Base-by-base conservation (phyloP, 768 basidiomycete species). In the Suillus luteus region DNA sequence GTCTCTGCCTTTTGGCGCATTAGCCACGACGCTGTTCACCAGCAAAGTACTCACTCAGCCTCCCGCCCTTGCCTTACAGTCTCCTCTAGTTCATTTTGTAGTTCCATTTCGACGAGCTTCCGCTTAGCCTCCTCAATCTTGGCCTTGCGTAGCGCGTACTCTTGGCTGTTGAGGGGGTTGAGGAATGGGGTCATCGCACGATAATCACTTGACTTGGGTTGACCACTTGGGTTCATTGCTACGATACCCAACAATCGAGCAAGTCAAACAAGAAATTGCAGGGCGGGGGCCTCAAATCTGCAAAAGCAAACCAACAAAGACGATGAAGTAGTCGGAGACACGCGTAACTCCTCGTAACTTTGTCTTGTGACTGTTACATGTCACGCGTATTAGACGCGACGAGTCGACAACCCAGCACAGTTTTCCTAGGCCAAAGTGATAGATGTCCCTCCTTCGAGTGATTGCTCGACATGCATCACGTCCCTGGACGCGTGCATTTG, bases 1-100 rank as follows among this genome's bases (percentile, higher is more conserved):
- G 59, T 65, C 66, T 65, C 27, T 68, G 61, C 59, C 74, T 75
- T 38, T 54, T 22, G 19, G 38, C 37, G 24, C 15, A 15, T 38
- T n/a, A 40, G 57, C 60, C 61, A 59, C 60, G 55, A 64, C 31
- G 62, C 48, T 38, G 27, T 11, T 9, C n/a, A 24, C 55, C 19
- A 9, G 11, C 11, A 31, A 31, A 33, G 8, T 11, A 71, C 79
- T 65, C 62, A 80, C 84, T 78, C 75, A 44, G 85, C 85, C 60
- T 80, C 72, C 22, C 79, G 75, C 2, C 85, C 86, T 22, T 80
- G 80, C 44, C 74, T 71, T 8, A 81, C 72, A 67, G 74, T 74
- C 65, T 71, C 68, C 64, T 75, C 62, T 31, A 82, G 70, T 55
- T 82, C 74, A 12, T 12, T 58, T 40, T 58, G 38, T 19, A 27